These are phyloP conservation scores for Rhizopogon sp. DNA, from an alignment of 768 basidiomycete genomes.

Conservation along the genomic window DNA sequence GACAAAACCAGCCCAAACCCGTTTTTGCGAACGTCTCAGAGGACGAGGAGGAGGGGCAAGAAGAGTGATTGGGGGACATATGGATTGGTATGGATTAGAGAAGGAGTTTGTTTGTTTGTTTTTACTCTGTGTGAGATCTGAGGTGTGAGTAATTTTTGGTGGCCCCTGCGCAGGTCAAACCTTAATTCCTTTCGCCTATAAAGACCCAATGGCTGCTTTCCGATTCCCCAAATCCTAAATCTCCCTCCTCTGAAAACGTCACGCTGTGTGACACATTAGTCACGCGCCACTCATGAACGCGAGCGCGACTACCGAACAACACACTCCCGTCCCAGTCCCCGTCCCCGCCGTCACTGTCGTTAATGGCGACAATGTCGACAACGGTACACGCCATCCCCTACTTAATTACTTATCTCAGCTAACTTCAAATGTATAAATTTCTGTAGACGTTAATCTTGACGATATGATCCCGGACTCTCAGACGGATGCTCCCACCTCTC, in stretches of 20 bases:
- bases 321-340: conserved; percentile 15
- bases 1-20: conserved; percentile 77
- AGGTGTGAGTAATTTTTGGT: conserved; percentile 36
- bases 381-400: conserved; percentile 36
- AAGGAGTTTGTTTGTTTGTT: conserved; percentile 3
- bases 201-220: conserved; percentile 68
- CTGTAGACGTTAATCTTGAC: conserved; percentile 1
- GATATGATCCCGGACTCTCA: neutral
- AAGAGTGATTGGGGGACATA: conserved; percentile 31
- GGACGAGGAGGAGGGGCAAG: conserved; percentile 52
- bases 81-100: neutral
- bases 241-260: conserved; percentile 48
- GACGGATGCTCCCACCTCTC: conserved; percentile 40
- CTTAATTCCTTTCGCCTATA: conserved; percentile 79
- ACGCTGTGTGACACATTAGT: conserved; percentile 60
- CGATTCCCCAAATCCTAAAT: conserved; percentile 62
- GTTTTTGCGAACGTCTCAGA: conserved; percentile 67
- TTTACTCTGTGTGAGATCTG: conserved; percentile 15
- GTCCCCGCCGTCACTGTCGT: conserved; percentile 13
- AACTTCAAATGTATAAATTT: conserved; percentile 30
- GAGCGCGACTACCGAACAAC: conserved; percentile 29
- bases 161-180: conserved; percentile 81
- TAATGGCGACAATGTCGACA: conserved; percentile 18
- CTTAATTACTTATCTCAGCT: conserved; percentile 29
- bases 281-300: conserved; percentile 70